Conservation (phyloP, 169 alveolate species). For the Plasmodium chabaudi region DNA sequence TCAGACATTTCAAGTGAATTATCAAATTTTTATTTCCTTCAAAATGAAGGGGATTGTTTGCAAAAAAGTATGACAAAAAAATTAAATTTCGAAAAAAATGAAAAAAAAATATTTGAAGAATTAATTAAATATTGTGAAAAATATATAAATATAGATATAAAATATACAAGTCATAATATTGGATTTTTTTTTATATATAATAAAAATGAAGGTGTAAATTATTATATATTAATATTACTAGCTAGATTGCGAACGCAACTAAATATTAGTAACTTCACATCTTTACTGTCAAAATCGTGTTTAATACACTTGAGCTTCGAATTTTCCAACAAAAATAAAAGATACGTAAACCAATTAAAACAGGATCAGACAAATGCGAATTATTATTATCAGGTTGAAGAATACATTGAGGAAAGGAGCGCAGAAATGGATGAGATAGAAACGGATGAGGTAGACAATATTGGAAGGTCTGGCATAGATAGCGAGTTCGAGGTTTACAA, state of each 20-base stretch:
- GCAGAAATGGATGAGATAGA: not conserved
- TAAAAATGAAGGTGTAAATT: slow-evolving; percentile 49
- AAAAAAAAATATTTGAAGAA: slow-evolving; percentile 54
- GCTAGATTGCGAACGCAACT: slow-evolving; percentile 13
- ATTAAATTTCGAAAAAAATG: slow-evolving; percentile 2
- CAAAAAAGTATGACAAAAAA: slow-evolving; percentile 1
- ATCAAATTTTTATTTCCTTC: not conserved
- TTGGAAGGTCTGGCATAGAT: no score
- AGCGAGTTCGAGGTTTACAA: no score
- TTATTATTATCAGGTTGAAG: slow-evolving; percentile 30
- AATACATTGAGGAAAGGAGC: not conserved
- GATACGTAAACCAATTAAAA: slow-evolving; percentile 24
- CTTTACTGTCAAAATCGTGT: slow-evolving; percentile 38
- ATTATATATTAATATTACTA: slow-evolving; percentile 52
- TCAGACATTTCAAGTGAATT: not conserved
- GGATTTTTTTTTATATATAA: slow-evolving; percentile 74
- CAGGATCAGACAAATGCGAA: not conserved
- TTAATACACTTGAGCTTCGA: slow-evolving; percentile 19
- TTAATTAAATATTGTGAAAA: slow-evolving; percentile 53
- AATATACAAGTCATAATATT: slow-evolving; percentile 41
- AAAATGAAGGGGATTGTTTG: not conserved
- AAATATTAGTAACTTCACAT: slow-evolving; percentile 6
- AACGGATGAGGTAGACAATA: no score
- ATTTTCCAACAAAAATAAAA: slow-evolving; percentile 26
- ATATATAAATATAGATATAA: slow-evolving; percentile 30